Evolutionary conservation across 1,284 basidiomycete species (phyloP), one percentile per base, ranked within the genome.

Genomic region (Malassezia psittaci): DNA sequence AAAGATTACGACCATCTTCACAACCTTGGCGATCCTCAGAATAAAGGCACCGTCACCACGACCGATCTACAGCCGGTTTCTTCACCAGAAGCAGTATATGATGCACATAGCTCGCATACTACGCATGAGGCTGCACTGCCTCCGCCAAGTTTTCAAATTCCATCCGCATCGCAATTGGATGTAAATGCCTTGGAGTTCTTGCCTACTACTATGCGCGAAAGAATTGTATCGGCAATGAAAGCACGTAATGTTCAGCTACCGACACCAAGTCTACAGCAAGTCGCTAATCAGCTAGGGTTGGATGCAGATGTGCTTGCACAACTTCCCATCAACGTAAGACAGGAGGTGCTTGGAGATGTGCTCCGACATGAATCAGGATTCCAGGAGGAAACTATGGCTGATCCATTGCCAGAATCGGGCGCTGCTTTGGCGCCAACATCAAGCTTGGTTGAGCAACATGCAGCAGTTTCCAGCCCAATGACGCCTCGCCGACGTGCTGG

Each of bases 291-390:
- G 16, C 32, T 47, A 16, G 45, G 45, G n/a, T 33, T 74, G 43
- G 72, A 74, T 36, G 60, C 63, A 3, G 48, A 59, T 11, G 69
- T 69, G 1, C 63, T 74, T 2, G 59, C 61, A 15, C 66, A 70
- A 40, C 53, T 74, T 2, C 72, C 71, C 0, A 57, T 60, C 1
- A 56, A 56, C 15, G 54, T 70, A 3, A 64, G 68, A 5, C 59
- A 57, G n/a, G 67, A 72, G 43, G 63, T 72, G 21, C 55, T 68
- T 33, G 55, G 12, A 50, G 62, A 15, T 39, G 48, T n/a, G 42
- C 32, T 19, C 10, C 34, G n/a, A 21, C 13, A 13, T 7, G 38
- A 35, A 32, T 32, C 41, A 3, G 6, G 12, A 16, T 12, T 32
- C 4, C 4, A 29, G 24, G 24, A 29, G 24, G 24, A 3, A 4